Percentiles rank a stretch among this genome's conserved stretches.
phyloP scores from a whole-genome alignment of 768 basidiomycete genomes.

The Lactifluus hygrophoroides region DNA sequence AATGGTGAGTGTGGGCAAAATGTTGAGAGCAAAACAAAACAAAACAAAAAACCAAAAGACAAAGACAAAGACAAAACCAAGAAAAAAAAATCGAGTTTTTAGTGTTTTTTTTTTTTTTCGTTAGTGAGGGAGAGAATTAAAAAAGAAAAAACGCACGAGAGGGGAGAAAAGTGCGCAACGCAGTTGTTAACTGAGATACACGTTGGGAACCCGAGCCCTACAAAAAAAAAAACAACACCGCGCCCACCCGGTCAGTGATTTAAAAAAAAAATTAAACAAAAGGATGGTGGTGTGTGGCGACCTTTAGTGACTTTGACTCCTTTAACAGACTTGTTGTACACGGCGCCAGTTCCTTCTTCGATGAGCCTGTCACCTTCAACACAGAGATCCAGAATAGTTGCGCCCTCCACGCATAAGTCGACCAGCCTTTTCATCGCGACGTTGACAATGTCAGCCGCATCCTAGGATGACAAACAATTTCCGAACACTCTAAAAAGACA shows the following conservation, averaged over 20 bases:
- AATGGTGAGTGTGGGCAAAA: conserved; percentile 2
- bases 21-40: background rate
- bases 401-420: conserved; percentile 66
- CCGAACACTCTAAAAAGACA: conserved; percentile 5
- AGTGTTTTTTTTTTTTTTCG: too few species aligned
- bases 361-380: conserved; percentile 89
- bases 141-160: conserved; percentile 51
- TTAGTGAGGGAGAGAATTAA: too few species aligned
- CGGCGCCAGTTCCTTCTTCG: conserved; percentile 72
- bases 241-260: too few species aligned
- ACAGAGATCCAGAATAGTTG: conserved; percentile 85
- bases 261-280: background rate
- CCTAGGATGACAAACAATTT: conserved; percentile 33
- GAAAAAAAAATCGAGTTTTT: too few species aligned
- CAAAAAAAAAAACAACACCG: background rate
- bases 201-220: conserved; percentile 93
- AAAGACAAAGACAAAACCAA: too few species aligned
- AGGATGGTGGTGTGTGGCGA: conserved; percentile 23
- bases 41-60: too few species aligned
- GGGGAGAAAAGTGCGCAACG: conserved; percentile 95
- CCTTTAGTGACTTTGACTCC: conserved; percentile 85
- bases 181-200: conserved; percentile 90
- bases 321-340: conserved; percentile 88
- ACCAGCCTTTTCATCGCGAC: conserved; percentile 81
- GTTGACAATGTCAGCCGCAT: conserved; percentile 87